Evolutionary conservation across 1,139 yeast genomes (phyloP).

Genomic region (Sugiyamaella japonica): DNA sequence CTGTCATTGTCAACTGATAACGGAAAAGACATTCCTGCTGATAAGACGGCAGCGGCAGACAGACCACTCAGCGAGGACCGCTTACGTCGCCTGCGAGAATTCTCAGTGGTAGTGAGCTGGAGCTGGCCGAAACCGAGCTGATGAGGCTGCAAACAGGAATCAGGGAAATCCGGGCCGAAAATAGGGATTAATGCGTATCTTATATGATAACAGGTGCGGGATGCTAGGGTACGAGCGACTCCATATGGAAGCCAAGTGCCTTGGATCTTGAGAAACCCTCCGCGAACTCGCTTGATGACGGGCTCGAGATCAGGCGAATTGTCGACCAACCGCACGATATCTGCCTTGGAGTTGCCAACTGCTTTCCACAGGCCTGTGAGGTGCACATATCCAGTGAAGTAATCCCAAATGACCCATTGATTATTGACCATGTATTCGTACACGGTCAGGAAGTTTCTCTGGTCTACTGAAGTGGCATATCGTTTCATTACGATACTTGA

Average conservation of each 20-base stretch:
- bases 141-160: constrained; percentile 63
- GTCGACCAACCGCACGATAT: constrained; percentile 71
- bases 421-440: constrained; percentile 66
- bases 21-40: background rate
- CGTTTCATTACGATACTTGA: constrained; percentile 52
- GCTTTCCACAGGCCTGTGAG: constrained; percentile 92
- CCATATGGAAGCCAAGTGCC: constrained; percentile 91
- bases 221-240: constrained; percentile 66
- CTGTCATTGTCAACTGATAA: background rate
- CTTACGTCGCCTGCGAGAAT: constrained; percentile 26
- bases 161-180: constrained; percentile 75
- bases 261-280: constrained; percentile 90
- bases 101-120: constrained; percentile 26
- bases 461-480: constrained; percentile 75
- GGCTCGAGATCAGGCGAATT: constrained; percentile 69
- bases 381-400: constrained; percentile 83
- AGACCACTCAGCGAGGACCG: constrained; percentile 22
- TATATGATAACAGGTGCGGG: constrained; percentile 74
- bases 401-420: constrained; percentile 83
- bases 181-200: constrained; percentile 75
- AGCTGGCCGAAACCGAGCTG: constrained; percentile 63
- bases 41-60: background rate
- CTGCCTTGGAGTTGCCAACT: constrained; percentile 68
- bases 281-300: constrained; percentile 74
- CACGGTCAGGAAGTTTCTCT: constrained; percentile 67